Evolutionary conservation across 129 eudicot species (phyloP).

Genomic region (Artemisia annua): DNA sequence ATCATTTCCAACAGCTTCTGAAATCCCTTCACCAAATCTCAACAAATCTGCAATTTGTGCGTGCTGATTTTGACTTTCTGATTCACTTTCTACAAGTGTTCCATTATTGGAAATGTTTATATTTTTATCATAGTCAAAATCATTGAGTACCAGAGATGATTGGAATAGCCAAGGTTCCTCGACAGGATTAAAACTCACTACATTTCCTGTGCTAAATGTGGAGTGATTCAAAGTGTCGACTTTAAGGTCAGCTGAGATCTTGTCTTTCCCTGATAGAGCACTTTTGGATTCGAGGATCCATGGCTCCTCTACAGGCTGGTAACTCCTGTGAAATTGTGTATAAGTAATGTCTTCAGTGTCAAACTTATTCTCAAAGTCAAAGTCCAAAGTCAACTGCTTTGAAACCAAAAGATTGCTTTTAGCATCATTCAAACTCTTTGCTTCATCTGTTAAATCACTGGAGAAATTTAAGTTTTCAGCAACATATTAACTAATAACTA

Average conservation of each 20-base stretch:
- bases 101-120: conserved; percentile 12
- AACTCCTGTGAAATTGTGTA: conserved; percentile 31
- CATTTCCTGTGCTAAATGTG: neutral
- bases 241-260: conserved; percentile 7
- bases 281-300: conserved; percentile 64
- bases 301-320: conserved; percentile 78
- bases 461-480: conserved; percentile 92
- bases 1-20: neutral
- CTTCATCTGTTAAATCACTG: conserved; percentile 88
- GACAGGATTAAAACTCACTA: conserved; percentile 42
- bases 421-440: conserved; percentile 35
- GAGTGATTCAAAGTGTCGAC: neutral
- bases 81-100: neutral
- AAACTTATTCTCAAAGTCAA: conserved; percentile 26
- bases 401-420: conserved; percentile 42
- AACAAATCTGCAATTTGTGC: conserved; percentile 35
- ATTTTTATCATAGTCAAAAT: neutral
- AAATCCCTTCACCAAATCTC: conserved; percentile 27
- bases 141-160: neutral
- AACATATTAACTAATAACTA: conserved; percentile 34
- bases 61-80: conserved; percentile 17
- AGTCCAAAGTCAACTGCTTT: conserved; percentile 39
- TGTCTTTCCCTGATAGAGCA: conserved; percentile 16
- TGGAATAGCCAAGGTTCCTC: conserved; percentile 85
- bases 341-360: conserved; percentile 13